Base-by-base conservation (phyloP, 768 basidiomycete genomes). In the Tubosaeta sp. region DNA sequence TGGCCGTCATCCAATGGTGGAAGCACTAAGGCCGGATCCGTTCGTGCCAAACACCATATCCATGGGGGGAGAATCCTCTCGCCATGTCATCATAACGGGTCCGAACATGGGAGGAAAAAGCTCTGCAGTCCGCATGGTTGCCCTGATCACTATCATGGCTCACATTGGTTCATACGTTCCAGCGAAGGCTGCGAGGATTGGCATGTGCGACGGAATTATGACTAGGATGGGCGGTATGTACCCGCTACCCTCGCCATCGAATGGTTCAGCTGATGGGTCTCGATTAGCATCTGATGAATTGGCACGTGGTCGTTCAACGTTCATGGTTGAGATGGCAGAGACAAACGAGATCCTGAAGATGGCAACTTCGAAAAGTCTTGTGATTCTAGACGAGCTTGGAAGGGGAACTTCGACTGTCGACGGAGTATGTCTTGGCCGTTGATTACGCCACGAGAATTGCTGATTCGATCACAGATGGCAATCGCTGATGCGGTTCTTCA, bases 251-350 rank as follows among this genome's bases (percentile, higher is more conserved):
- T n/a, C 51, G 39, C 36, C 40, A 30, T 46, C 44, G 27, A 38
- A n/a, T 42, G 31, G 16, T 39, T 44, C 42, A 2, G 10, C 40
- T 57, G 35, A 57, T 32, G 9, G 4, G 27, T 8, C 38, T 48
- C 18, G 24, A 19, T 12, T 51, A 86, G 95, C 95, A 0, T 87
- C 83, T 10, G 95, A 98, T 64, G 92, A 96, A 56, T 69, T 97
- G 22, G 80, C 83, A 6, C 78, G 87, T 34, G 93, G 93, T 0
- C 82, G 90, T 8, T 95, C 93, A 0, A 98, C 90, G 0, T 96
- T 97, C 66, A 96, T 96, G 94, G 90, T 97, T 3, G 95, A 99
- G 69, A 86, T 98, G 77, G 77, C 87, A 6, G 94, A 97, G 66
- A 96, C 94, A 0, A 87, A 84, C 59, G 90, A 96, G 60, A 94